Percentiles rank a stretch among this genome's conserved stretches.
Conservation (phyloP, 805 yeast species). For the Torulaspora quercuum region DNA sequence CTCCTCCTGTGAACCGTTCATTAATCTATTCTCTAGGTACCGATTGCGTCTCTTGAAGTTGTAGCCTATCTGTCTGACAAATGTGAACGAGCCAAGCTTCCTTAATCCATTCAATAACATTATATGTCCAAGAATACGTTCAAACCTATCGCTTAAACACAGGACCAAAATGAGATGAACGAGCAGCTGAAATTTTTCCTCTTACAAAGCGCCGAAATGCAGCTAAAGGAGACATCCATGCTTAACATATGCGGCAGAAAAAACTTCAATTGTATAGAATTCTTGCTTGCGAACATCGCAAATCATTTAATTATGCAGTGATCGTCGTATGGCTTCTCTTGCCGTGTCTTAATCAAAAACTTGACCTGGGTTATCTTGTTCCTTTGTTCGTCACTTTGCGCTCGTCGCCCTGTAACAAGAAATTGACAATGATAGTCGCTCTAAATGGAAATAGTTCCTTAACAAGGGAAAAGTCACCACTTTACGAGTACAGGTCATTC, state of each 20-base stretch:
- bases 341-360: too few species aligned
- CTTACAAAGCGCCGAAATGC: too few species aligned
- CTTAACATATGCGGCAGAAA: too few species aligned
- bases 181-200: constrained; percentile 3
- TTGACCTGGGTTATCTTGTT: too few species aligned
- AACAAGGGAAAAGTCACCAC: too few species aligned
- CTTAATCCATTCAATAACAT: background rate
- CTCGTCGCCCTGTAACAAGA: constrained; percentile 7
- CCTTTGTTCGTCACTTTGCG: constrained; percentile 4
- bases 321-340: background rate
- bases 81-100: background rate
- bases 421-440: constrained; percentile 4
- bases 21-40: constrained; percentile 6
- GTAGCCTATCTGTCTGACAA: background rate
- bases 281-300: too few species aligned
- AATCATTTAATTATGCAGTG: background rate
- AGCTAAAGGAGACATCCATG: too few species aligned
- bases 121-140: too few species aligned
- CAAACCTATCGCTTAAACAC: background rate
- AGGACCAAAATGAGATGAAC: background rate
- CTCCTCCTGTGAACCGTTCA: constrained; percentile 3
- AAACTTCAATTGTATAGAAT: too few species aligned
- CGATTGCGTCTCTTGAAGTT: constrained; percentile 5
- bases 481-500: too few species aligned
- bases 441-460: too few species aligned